Percentiles rank a stretch among this genome's conserved stretches.
These are phyloP conservation scores for Chrysoporthe deuterocubensis DNA, from an alignment of 2,329 filamentous ascomycete species.

Conservation along the genomic window DNA sequence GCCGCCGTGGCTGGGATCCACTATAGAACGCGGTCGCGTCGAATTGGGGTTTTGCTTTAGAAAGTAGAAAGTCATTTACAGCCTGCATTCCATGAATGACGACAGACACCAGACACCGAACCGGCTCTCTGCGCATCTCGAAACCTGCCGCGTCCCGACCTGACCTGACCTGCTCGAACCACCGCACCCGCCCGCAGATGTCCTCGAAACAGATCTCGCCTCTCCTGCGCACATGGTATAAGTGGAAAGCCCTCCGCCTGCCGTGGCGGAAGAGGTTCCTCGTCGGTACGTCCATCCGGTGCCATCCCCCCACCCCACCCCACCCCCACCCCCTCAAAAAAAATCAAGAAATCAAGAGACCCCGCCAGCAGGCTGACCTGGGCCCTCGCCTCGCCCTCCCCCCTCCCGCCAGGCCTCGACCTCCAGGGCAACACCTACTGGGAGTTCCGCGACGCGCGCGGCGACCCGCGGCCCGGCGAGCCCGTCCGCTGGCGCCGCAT, in stretches of 20 bases:
- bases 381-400: slow-evolving; percentile 1
- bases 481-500: slow-evolving; percentile 62
- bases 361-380: not conserved
- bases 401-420: slow-evolving; percentile 56
- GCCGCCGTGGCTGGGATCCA: slow-evolving; percentile 11
- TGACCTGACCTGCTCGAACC: not conserved
- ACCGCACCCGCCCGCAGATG: slow-evolving; percentile 34
- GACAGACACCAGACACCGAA: too few relatives aligned
- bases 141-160: not conserved
- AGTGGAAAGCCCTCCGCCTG: slow-evolving; percentile 65
- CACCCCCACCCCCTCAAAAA: not conserved
- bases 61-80: too few relatives aligned
- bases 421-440: slow-evolving; percentile 71
- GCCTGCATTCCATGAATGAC: too few relatives aligned
- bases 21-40: slow-evolving; percentile 5
- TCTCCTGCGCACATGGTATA: slow-evolving; percentile 54
- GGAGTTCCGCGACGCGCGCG: slow-evolving; percentile 62
- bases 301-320: not conserved
- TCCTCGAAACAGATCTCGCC: slow-evolving; percentile 43
- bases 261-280: slow-evolving; percentile 69
- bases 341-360: not conserved
- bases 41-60: not conserved
- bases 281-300: slow-evolving; percentile 51
- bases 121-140: too few relatives aligned
- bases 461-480: slow-evolving; percentile 37